Evolutionary conservation across 352 stramenopile species (phyloP), one percentile per base, ranked within the genome.

Genomic region (Pythium oligandrum): DNA sequence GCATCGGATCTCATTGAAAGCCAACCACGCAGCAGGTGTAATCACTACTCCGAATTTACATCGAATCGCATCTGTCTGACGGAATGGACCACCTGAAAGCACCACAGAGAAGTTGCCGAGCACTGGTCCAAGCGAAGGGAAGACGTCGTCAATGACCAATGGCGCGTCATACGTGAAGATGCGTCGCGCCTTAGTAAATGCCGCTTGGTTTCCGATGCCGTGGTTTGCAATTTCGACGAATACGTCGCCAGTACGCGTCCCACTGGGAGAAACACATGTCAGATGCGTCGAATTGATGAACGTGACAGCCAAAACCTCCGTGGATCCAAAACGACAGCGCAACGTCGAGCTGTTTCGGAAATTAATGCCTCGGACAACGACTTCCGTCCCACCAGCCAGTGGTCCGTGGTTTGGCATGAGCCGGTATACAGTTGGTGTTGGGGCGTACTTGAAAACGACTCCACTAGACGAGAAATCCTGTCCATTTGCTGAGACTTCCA

Each of bases 401-500:
- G 85, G 88, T 1, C 92, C 90, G 53, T 94, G 83, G 4, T 73
- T 73, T 9, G 88, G 90, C 9, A 58, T 59, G 11, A 97, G 53
- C 2, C 36, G 44, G 39, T 61, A 58, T 12, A 97, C 83, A 8
- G 76, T 68, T 0, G 81, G 77, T 1, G 77, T 62, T n/a, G 80
- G 68, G 1, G 71, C 73, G 60, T 95, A 96, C 1, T 71, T 62
- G 44, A 86, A 94, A 0, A 82, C 55, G 3, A 84, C 59, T 0
- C 75, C 73, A 38, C 66, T 86, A 1, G 33, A 63, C 0, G 75
- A 83, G 11, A 68, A 88, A 48, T 98, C 90, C 43, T 86, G 76
- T 6, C 75, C 75, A 55, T 97, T 97, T 3, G 83, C 83, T 9
- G 87, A 94, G 9, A 98, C 71, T 40, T 96, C 82, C n/a, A 98